Base-by-base conservation (phyloP, 2,329 filamentous ascomycete species). In the Dothiorella sarmentorum region DNA sequence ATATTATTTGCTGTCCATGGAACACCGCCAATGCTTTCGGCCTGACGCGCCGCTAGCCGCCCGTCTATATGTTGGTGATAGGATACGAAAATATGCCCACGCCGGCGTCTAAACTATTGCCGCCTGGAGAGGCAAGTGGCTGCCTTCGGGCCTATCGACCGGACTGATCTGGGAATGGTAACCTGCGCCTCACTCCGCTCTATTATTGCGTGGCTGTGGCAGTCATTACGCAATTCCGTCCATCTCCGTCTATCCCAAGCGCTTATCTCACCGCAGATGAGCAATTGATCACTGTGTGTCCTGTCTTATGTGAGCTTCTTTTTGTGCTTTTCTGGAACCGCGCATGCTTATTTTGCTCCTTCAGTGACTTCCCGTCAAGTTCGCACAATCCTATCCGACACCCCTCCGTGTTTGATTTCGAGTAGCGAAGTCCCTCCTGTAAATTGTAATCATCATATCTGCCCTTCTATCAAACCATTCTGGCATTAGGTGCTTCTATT, bases 41-140 rank as follows among this genome's bases (percentile, higher is more conserved):
- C 33, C 49, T 11, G n/a, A n/a, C 49, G 49, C 29, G 49, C 49
- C 49, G 49, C 49, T 53, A 53, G 49, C 49, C 49, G 49, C 11
- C 47, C n/a, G 11, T 33, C 13, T 18, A 13, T 17, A 7, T 17
- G 47, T 20, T 31, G 26, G 11, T 51, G 49, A 53, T 40, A 40
- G 35, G 33, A 17, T 37, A 26, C 49, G 22, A 27, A 24, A 17
- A 10, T 31, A 31, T 17, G 15, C 20, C 18, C 24, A 33, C 24
- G n/a, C n/a, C n/a, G 31, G 49, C 33, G 33, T 29, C 33, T 29
- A 27, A 20, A n/a, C n/a, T n/a, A n/a, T 18, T 29, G 37, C 33
- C 49, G 35, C 49, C 37, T 38, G 33, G 17, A 17, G 20, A 24
- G 11, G 47, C 33, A 37, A 35, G 20, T 27, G 40, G 40, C 40